Evolutionary conservation across 495 filamentous ascomycete genomes (phyloP).

Genomic region (Podospora appendiculata): DNA sequence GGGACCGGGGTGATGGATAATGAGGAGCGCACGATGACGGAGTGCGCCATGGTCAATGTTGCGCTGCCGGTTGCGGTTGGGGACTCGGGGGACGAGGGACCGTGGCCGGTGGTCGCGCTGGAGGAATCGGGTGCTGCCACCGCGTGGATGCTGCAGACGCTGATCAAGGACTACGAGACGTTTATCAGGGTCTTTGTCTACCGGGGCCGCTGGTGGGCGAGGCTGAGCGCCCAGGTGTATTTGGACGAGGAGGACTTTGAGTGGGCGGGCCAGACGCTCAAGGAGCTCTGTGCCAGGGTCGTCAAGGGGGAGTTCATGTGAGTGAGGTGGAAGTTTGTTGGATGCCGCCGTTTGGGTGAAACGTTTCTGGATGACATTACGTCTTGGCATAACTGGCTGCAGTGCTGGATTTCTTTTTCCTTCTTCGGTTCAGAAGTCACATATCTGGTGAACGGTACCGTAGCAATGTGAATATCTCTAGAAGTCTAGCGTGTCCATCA

Average conservation of each 20-base stretch:
- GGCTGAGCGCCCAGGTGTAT: slow-evolving; percentile 75
- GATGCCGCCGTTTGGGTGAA: no score
- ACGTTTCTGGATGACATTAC: no score
- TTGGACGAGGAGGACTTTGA: slow-evolving; percentile 71
- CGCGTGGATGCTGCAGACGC: slow-evolving; percentile 48
- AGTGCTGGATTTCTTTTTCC: no score
- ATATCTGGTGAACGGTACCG: no score
- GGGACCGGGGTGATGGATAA: slow-evolving; percentile 68
- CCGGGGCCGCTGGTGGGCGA: slow-evolving; percentile 53
- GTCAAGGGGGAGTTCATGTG: neutral
- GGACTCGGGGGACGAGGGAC: slow-evolving; percentile 14
- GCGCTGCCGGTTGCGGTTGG: slow-evolving; percentile 46
- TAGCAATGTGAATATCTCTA: no score
- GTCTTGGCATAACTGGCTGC: no score
- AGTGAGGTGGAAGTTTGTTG: neutral
- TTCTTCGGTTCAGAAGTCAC: no score
- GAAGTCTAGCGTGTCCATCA: no score
- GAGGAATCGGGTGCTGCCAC: slow-evolving; percentile 30
- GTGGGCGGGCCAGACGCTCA: slow-evolving; percentile 54
- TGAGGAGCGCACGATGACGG: slow-evolving; percentile 32
- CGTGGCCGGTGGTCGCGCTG: slow-evolving; percentile 21
- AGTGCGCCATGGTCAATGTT: slow-evolving; percentile 58
- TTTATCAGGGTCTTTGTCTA: slow-evolving; percentile 60
- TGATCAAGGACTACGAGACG: slow-evolving; percentile 57
- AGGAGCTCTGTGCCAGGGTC: slow-evolving; percentile 6